phyloP scores from a whole-genome alignment of 2,329 filamentous ascomycete genomes.

The Berkeleyomyces rouxiae region DNA sequence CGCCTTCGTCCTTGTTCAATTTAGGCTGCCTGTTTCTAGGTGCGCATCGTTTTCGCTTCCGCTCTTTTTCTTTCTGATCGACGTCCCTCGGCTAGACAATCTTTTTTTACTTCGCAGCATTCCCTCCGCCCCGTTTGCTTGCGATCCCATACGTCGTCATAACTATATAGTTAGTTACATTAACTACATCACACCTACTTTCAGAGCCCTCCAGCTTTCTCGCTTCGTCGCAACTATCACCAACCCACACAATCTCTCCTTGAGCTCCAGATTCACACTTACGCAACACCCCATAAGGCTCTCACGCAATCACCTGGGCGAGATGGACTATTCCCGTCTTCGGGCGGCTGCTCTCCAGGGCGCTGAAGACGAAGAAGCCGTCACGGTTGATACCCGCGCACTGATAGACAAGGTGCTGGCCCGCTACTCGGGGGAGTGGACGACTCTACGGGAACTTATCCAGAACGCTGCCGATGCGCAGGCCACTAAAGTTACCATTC shows the following conservation, averaged over 20 bases:
- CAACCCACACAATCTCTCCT: too few species aligned
- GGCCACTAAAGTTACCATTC: constrained; percentile 75
- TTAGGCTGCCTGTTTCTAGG: background rate
- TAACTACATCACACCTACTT: background rate
- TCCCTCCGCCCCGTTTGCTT: background rate
- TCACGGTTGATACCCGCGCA: constrained; percentile 92
- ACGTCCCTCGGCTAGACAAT: background rate
- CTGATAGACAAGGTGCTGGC: constrained; percentile 96
- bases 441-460: constrained; percentile 74
- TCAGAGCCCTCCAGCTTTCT: background rate
- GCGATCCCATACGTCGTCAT: background rate
- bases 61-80: background rate
- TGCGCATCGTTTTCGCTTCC: background rate
- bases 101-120: background rate
- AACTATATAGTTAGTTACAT: background rate
- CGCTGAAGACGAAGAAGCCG: constrained; percentile 84
- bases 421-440: constrained; percentile 92
- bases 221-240: background rate
- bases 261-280: background rate
- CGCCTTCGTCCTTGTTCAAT: background rate
- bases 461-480: constrained; percentile 98
- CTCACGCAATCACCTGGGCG: background rate
- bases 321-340: constrained; percentile 59
- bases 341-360: constrained; percentile 75
- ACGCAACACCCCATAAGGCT: background rate